Base-by-base conservation (phyloP, 768 basidiomycete genomes). In the Candolleomyces efflorescens region DNA sequence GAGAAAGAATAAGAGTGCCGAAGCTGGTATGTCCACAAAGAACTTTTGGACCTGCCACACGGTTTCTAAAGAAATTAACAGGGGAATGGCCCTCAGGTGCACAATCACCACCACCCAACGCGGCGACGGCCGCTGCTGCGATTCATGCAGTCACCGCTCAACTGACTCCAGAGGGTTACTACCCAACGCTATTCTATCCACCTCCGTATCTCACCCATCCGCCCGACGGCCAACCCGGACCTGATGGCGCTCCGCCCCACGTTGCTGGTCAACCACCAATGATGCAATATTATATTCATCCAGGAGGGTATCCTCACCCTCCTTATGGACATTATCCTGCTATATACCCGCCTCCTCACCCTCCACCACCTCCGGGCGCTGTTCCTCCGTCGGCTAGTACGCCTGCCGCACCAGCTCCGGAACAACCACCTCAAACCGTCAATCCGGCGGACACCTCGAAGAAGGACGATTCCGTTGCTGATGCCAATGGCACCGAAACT, bases 1-100 rank as follows among this genome's bases (percentile, higher is more conserved):
- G 75, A 78, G 81, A 59, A 81, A 81, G 65, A 72, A 72, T 59
- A 80, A 80, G 57, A 65, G 66, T 12, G 69, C 63, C 15, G 62
- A 61, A 11, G 69, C 67, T 2, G 56, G 58, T 20, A 27, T 52
- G 12, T 69, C 58, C 56, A 50, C 67, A 55, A 22, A 59, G 13
- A 48, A 32, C 20, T 5, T 22, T 32, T 50, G 32, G 5, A 22
- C 54, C 47, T 59, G 23, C 53, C 45, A 53, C n/a, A 3, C 23
- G 32, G 41, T 45, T 6, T 22, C 49, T 54, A 55, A 32, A 49
- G 26, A 26, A 58, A 49, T 49, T 54, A 56, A 54, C 50, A 59
- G 63, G 61, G 6, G 73, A 75, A 62, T 74, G 70, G 72, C 56
- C 67, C 7, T 51, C 67, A 20, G 65, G 48, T 12, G 51, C 58